Percentiles rank a stretch among this genome's conserved stretches.
Conservation (phyloP, 106 monocot genomes). For the Dendrobium chrysotoxum region DNA sequence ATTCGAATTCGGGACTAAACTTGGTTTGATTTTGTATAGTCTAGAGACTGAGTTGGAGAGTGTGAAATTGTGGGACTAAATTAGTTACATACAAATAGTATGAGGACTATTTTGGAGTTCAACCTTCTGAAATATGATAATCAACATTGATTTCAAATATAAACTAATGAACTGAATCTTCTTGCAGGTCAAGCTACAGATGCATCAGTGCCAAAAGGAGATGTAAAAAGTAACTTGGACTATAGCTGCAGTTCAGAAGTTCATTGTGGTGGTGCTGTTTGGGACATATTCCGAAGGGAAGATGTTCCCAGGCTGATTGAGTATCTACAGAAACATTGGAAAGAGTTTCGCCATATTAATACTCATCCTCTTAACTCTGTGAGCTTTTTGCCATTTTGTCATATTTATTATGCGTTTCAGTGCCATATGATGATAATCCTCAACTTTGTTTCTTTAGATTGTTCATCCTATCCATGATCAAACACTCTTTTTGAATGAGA, state of each 20-base stretch:
- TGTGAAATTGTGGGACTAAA: too few relatives aligned
- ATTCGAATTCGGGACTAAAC: too few relatives aligned
- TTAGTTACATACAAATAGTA: too few relatives aligned
- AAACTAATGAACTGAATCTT: slow-evolving; percentile 2
- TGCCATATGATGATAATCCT: neutral
- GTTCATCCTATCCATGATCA: slow-evolving; percentile 56
- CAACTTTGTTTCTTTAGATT: slow-evolving; percentile 18
- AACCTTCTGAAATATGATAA: neutral
- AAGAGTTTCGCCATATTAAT: slow-evolving; percentile 39
- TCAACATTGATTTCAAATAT: slow-evolving; percentile 1
- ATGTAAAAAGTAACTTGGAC: neutral
- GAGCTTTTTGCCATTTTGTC: neutral
- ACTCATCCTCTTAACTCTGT: slow-evolving; percentile 27
- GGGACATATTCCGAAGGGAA: slow-evolving; percentile 51
- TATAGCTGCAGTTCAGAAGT: neutral
- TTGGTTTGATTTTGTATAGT: too few relatives aligned
- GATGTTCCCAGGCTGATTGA: slow-evolving; percentile 32
- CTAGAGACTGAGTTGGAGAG: too few relatives aligned
- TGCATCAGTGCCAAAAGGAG: slow-evolving; percentile 1
- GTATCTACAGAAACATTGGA: slow-evolving; percentile 32
- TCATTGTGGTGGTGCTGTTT: slow-evolving; percentile 36
- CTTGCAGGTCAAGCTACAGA: neutral
- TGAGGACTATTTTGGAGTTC: too few relatives aligned
- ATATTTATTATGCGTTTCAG: neutral
- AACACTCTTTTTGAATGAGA: slow-evolving; percentile 34